Percentiles rank a stretch among this genome's conserved stretches.
Conservation (phyloP, 208 protist species). For the Leishmania tarentolae region DNA sequence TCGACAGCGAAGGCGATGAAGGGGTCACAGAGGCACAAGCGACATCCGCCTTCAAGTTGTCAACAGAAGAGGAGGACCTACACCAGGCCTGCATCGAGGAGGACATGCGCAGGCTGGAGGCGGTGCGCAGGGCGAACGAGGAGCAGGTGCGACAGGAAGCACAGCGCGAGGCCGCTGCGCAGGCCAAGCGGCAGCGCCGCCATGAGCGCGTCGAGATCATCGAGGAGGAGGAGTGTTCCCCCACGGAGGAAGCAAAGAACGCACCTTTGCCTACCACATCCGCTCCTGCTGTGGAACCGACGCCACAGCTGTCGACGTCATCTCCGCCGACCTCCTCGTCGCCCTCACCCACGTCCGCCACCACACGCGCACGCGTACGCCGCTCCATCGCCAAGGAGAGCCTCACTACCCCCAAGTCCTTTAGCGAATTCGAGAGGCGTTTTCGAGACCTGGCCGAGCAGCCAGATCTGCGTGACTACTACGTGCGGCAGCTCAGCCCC, state of each 20-base stretch:
- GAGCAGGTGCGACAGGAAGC: slow-evolving; percentile 37
- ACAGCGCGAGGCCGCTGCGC: slow-evolving; percentile 36
- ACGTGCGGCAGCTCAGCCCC: slow-evolving; percentile 67
- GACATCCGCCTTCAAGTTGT: neutral
- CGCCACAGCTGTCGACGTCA: slow-evolving; percentile 4
- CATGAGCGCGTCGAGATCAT: slow-evolving; percentile 74
- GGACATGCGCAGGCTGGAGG: slow-evolving; percentile 49
- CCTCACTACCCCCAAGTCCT: slow-evolving; percentile 72
- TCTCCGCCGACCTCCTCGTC: neutral
- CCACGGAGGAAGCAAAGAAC: slow-evolving; percentile 1
- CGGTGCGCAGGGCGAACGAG: slow-evolving; percentile 19
- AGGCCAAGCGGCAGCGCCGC: slow-evolving; percentile 37
- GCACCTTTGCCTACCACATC: slow-evolving; percentile 2
- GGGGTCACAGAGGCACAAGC: slow-evolving; percentile 6
- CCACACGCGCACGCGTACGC: slow-evolving; percentile 29
- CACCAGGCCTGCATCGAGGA: slow-evolving; percentile 37
- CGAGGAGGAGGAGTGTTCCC: slow-evolving; percentile 40
- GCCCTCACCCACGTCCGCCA: neutral
- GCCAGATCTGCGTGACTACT: slow-evolving; percentile 71
- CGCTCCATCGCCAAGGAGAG: slow-evolving; percentile 55
- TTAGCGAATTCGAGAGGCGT: slow-evolving; percentile 89
- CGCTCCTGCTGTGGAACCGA: slow-evolving; percentile 6
- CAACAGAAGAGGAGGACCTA: slow-evolving; percentile 32
- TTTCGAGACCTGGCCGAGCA: slow-evolving; percentile 61
- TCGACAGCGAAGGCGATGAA: slow-evolving; percentile 81